phyloP scores from a whole-genome alignment of 352 stramenopile species.

The Phytophthora quininea region DNA sequence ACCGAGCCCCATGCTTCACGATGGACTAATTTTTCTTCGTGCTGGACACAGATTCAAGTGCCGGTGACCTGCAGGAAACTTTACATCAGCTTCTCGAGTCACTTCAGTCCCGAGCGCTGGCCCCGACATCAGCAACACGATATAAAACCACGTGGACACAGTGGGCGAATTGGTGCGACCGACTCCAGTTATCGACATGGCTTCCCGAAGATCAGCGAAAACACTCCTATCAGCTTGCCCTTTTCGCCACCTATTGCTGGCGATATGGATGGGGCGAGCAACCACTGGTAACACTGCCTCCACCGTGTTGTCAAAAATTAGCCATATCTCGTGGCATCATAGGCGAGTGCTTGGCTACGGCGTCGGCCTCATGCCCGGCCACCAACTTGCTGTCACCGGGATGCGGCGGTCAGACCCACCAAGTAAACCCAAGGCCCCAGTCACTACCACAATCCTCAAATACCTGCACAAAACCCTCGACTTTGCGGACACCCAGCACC shows the following conservation, averaged over 20 bases:
- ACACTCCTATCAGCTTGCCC: constrained; percentile 15
- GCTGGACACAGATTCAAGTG: constrained; percentile 12
- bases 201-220: not conserved
- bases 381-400: constrained; percentile 34
- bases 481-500: constrained; percentile 20
- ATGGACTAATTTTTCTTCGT: constrained; percentile 24
- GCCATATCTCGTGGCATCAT: constrained; percentile 23
- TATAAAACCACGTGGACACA: constrained; percentile 14
- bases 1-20: constrained; percentile 4
- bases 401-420: constrained; percentile 28
- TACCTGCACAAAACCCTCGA: constrained; percentile 9
- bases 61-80: constrained; percentile 15
- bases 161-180: constrained; percentile 10
- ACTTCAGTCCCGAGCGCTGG: constrained; percentile 26
- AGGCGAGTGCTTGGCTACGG: constrained; percentile 8
- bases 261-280: constrained; percentile 12
- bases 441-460: constrained; percentile 20
- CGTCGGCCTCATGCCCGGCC: constrained; percentile 19
- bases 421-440: constrained; percentile 4
- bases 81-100: constrained; percentile 20
- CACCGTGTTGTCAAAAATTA: constrained; percentile 37
- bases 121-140: constrained; percentile 5
- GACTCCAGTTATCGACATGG: constrained; percentile 5
- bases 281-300: constrained; percentile 13
- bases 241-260: constrained; percentile 14